These are phyloP conservation scores for Backusella macrospora DNA, from an alignment of 192 early-diverging fungal species.

Conservation along the genomic window DNA sequence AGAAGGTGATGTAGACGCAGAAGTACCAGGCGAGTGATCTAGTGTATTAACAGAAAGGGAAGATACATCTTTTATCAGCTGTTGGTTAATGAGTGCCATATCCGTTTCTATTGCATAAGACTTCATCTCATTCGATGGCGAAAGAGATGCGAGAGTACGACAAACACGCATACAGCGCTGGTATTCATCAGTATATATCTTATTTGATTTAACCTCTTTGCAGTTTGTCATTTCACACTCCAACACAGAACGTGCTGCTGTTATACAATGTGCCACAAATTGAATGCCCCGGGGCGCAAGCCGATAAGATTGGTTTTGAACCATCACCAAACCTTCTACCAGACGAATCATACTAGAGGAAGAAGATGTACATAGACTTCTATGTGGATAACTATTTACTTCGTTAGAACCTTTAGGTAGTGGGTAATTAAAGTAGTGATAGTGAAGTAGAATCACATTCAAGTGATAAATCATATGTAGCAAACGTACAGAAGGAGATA, in stretches of 20 bases:
- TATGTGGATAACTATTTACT: slow-evolving; percentile 4
- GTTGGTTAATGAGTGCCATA: slow-evolving; percentile 3
- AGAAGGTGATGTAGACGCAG: slow-evolving; percentile 18
- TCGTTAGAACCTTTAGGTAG: background rate
- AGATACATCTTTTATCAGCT: slow-evolving; percentile 8
- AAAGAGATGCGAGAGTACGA: slow-evolving; percentile 14
- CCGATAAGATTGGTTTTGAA: slow-evolving; percentile 8
- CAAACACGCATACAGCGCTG: slow-evolving; percentile 5
- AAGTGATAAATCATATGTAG: slow-evolving; percentile 29
- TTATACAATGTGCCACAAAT: slow-evolving; percentile 9
- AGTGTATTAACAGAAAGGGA: slow-evolving; percentile 8
- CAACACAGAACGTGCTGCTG: slow-evolving; percentile 4
- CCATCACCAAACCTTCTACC: slow-evolving; percentile 5
- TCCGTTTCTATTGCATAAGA: slow-evolving; percentile 21
- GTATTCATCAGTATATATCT: slow-evolving; percentile 12
- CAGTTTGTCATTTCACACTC: background rate
- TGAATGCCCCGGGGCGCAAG: slow-evolving; percentile 6
- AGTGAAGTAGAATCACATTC: slow-evolving; percentile 19
- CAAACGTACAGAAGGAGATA: background rate
- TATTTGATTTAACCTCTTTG: slow-evolving; percentile 11
- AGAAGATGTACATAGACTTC: background rate
- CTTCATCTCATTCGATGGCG: slow-evolving; percentile 20
- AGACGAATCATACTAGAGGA: slow-evolving; percentile 21
- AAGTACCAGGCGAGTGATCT: slow-evolving; percentile 7
- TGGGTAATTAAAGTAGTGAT: slow-evolving; percentile 12